Conservation (phyloP, 257 asterid species). For the Sherardia arvensis region DNA sequence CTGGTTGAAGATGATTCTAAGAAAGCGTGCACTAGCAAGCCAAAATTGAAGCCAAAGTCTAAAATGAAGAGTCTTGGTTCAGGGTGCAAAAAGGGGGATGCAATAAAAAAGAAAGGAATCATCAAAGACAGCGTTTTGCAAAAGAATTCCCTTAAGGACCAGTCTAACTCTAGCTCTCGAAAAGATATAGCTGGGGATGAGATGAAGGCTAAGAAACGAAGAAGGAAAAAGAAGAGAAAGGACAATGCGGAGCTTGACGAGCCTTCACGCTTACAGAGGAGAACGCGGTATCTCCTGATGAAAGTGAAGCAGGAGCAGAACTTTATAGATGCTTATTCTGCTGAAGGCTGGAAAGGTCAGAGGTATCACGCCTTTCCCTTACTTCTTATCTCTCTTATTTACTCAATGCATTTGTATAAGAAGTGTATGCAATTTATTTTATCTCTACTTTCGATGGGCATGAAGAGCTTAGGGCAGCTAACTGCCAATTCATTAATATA, state of each 20-base stretch:
- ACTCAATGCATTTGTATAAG: neutral
- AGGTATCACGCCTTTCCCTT: conserved; percentile 47
- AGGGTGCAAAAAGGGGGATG: conserved; percentile 21
- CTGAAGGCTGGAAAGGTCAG: conserved; percentile 99
- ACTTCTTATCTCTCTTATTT: conserved; percentile 3
- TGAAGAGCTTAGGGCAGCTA: neutral
- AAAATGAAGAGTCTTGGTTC: conserved; percentile 20
- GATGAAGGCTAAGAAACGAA: conserved; percentile 28
- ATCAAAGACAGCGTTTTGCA: conserved; percentile 30
- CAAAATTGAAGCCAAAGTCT: conserved; percentile 33
- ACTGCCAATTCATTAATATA: neutral
- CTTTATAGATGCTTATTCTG: conserved; percentile 88
- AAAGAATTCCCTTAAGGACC: conserved; percentile 42
- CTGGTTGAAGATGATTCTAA: conserved; percentile 29
- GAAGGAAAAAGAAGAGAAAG: conserved; percentile 48
- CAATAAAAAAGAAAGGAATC: conserved; percentile 34
- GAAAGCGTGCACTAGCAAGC: conserved; percentile 30
- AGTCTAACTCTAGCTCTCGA: conserved; percentile 23
- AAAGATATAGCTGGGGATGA: conserved; percentile 20
- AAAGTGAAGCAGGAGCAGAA: conserved; percentile 94
- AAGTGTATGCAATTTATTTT: neutral
- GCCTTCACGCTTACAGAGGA: conserved; percentile 75
- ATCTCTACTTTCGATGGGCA: neutral
- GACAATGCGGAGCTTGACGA: conserved; percentile 58
- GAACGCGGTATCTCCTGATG: conserved; percentile 74